phyloP scores from a whole-genome alignment of 139 green algal species.

The Chlorella sp. region DNA sequence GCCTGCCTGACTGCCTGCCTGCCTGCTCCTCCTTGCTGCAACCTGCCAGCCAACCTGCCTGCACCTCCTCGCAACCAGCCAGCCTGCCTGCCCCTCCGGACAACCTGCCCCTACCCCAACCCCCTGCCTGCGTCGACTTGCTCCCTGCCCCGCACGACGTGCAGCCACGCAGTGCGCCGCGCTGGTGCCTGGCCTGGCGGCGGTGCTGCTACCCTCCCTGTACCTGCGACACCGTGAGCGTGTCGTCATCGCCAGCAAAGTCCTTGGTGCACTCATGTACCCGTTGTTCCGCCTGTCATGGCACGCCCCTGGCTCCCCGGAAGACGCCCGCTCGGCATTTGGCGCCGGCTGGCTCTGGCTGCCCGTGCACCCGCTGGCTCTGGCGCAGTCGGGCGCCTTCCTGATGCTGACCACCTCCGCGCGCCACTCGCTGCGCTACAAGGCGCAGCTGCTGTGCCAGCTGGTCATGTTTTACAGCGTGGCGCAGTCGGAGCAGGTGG shows the following conservation, averaged over 20 bases:
- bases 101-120: not conserved
- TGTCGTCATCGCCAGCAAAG: not conserved
- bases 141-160: not conserved
- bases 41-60: not conserved
- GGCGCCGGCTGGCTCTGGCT: not conserved
- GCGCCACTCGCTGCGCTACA: not conserved
- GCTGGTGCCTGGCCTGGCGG: not conserved
- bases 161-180: not conserved
- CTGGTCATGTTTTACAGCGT: not conserved
- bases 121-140: not conserved
- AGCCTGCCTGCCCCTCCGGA: not conserved
- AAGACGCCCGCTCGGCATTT: not conserved
- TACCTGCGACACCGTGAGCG: not conserved
- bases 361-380: not conserved
- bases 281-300: not conserved
- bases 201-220: not conserved
- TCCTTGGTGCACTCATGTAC: not conserved
- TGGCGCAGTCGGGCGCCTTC: not conserved
- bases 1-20: not conserved
- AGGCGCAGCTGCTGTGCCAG: slow-evolving; percentile 2
- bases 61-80: not conserved
- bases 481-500: not conserved
- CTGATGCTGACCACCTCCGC: not conserved
- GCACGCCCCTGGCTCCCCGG: not conserved
- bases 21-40: not conserved